Percentiles rank a stretch among this genome's conserved stretches.
Conservation (phyloP, 2,329 filamentous ascomycete species). For the Rutstroemia sp. region DNA sequence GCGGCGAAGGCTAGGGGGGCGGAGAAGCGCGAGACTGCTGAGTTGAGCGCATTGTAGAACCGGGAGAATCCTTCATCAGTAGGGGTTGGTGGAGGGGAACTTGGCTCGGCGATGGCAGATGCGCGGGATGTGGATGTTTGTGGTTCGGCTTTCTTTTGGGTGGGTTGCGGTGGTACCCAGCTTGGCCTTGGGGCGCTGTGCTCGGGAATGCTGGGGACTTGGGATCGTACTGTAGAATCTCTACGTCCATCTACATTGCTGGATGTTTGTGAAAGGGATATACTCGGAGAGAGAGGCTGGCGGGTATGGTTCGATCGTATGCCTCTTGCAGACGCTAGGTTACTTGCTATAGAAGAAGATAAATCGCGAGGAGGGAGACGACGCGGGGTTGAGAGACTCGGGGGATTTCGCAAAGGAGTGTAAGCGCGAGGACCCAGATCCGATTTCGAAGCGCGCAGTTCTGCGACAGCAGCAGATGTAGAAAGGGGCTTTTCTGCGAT, state of each 20-base stretch:
- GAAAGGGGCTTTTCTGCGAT: slow-evolving; percentile 25
- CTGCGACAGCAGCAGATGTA: slow-evolving; percentile 28
- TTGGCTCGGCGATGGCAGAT: slow-evolving; percentile 28
- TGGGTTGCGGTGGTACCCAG: slow-evolving; percentile 41
- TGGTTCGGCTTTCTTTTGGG: slow-evolving; percentile 24
- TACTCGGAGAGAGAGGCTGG: slow-evolving; percentile 62
- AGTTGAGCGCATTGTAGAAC: slow-evolving; percentile 90
- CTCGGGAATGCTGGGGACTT: slow-evolving; percentile 48
- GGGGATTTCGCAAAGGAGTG: slow-evolving; percentile 21
- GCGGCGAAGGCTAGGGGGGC: slow-evolving; percentile 90
- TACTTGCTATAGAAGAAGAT: slow-evolving; percentile 79
- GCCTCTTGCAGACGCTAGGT: slow-evolving; percentile 77
- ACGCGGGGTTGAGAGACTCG: slow-evolving; percentile 24
- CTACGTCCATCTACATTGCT: slow-evolving; percentile 57
- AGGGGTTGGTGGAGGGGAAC: slow-evolving; percentile 25
- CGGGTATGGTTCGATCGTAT: slow-evolving; percentile 60
- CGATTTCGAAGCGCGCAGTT: slow-evolving; percentile 27
- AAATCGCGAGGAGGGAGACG: slow-evolving; percentile 55
- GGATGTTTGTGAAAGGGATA: slow-evolving; percentile 67
- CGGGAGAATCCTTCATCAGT: slow-evolving; percentile 75
- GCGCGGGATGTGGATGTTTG: slow-evolving; percentile 21
- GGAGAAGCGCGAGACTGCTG: slow-evolving; percentile 79
- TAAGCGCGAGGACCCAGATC: slow-evolving; percentile 25
- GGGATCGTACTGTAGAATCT: slow-evolving; percentile 40
- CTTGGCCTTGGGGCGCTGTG: slow-evolving; percentile 39